Base-by-base conservation (phyloP, 306 rosid genomes). In the Dryas octopetala region DNA sequence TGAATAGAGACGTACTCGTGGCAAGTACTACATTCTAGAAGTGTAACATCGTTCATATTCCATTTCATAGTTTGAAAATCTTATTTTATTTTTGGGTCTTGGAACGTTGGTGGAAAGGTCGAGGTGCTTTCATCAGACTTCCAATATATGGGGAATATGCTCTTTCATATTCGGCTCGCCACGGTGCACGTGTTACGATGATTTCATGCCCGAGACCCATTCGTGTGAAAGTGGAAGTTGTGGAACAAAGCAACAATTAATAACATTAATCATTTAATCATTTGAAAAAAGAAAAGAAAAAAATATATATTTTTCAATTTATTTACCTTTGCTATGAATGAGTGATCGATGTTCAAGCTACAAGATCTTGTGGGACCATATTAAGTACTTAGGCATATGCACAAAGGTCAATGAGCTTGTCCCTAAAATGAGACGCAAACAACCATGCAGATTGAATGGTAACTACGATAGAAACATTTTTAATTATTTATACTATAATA, bases 81-180 rank as follows among this genome's bases (percentile, higher is more conserved):
- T 7, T 11, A 58, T 15, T 5, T 6, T 32, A 32, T 32, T 68
- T 48, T 49, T 1, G 4, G 28, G 62, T 16, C 40, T 48, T n/a
- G 40, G 40, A 58, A 66, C 58, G 70, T 72, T 51, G 74, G 75
- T 57, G 74, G 71, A 54, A 11, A 69, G 51, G 38, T 14, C 67
- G 38, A 50, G 69, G 47, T 26, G 70, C 38, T 55, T 49, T 71
- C 43, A 51, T n/a, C 0, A 38, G 53, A 55, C 46, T 60, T 48
- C 9, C 12, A 6, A 23, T 23, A 23, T 23, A 64, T 5, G 13
- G 12, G 62, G 92, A 77, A 86, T 88, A 84, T 88, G 80, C 88
- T 51, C 1, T 38, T 0, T 23, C 32, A 75, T 78, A 83, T 86
- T 84, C 87, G 67, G 71, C 77, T 49, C 74, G 12, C 38, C 6